Evolutionary conservation across 2,329 filamentous ascomycete species (phyloP).

Genomic region (Colletotrichum sp.): DNA sequence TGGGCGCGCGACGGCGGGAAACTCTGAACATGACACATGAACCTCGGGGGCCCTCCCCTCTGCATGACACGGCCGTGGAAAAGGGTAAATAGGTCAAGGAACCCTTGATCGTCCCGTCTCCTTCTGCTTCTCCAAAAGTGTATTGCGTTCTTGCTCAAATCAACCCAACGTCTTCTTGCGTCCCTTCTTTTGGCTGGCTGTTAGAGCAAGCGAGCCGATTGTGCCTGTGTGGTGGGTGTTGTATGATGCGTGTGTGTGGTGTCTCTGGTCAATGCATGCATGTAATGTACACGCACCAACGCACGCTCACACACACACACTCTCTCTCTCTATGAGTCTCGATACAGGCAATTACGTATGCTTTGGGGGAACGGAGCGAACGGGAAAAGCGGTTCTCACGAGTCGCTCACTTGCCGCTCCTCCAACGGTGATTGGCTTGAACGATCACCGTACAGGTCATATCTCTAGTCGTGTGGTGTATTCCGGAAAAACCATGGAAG

Average conservation of each 20-base stretch:
- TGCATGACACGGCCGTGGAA: constrained; percentile 8
- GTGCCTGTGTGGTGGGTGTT: neutral
- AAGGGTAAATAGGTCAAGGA: neutral
- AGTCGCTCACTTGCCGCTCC: neutral
- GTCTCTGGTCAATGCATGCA: constrained; percentile 4
- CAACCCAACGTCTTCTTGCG: constrained; percentile 15
- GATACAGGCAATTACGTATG: constrained; percentile 1
- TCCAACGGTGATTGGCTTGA: neutral
- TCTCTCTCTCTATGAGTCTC: neutral
- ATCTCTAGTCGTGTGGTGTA: neutral
- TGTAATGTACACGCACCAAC: neutral
- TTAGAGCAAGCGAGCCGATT: constrained; percentile 8
- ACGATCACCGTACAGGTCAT: neutral
- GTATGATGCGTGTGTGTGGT: neutral
- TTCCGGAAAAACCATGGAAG: neutral
- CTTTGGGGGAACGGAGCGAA: neutral
- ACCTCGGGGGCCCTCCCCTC: neutral
- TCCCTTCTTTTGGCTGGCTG: neutral
- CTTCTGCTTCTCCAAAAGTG: neutral
- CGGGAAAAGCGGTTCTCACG: neutral
- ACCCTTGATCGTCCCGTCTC: constrained; percentile 16
- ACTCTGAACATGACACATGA: constrained; percentile 16
- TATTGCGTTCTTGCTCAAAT: neutral
- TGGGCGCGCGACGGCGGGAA: neutral
- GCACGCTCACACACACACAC: neutral